phyloP scores from a whole-genome alignment of 192 early-diverging fungal species.

The Coemansia sp. region DNA sequence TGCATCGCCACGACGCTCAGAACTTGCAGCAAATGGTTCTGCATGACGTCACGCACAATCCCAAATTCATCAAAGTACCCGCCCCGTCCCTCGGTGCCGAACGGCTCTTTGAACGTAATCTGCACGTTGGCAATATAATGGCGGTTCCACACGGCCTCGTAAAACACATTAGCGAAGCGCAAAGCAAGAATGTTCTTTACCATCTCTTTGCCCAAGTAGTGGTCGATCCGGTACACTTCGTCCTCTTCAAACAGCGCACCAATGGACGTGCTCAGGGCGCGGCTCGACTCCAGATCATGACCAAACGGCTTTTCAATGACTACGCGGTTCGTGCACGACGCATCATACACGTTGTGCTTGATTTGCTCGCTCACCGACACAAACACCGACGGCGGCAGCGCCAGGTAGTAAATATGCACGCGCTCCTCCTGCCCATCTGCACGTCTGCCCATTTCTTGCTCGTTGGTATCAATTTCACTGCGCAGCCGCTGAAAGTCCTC shows the following conservation, averaged over 20 bases:
- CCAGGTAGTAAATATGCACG: slow-evolving; percentile 93
- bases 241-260: slow-evolving; percentile 81
- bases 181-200: slow-evolving; percentile 95
- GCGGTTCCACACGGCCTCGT: slow-evolving; percentile 90
- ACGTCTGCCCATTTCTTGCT: slow-evolving; percentile 37
- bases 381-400: slow-evolving; percentile 94
- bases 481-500: slow-evolving; percentile 72
- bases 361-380: slow-evolving; percentile 77
- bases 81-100: slow-evolving; percentile 96
- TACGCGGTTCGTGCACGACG: slow-evolving; percentile 72
- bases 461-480: slow-evolving; percentile 56
- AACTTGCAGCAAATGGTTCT: slow-evolving; percentile 93
- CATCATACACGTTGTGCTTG: slow-evolving; percentile 66
- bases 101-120: slow-evolving; percentile 97
- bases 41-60: slow-evolving; percentile 96
- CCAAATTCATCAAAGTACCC: slow-evolving; percentile 99
- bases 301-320: slow-evolving; percentile 99
- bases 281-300: slow-evolving; percentile 81
- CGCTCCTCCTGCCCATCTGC: slow-evolving; percentile 66
- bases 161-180: slow-evolving; percentile 93
- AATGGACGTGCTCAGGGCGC: slow-evolving; percentile 69
- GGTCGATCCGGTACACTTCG: slow-evolving; percentile 98
- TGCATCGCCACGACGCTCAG: slow-evolving; percentile 95
- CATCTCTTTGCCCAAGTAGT: slow-evolving; percentile 99
- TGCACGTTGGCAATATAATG: slow-evolving; percentile 88